phyloP scores from a whole-genome alignment of 2,329 filamentous ascomycete genomes.

The Colletotrichum tamarilloi region DNA sequence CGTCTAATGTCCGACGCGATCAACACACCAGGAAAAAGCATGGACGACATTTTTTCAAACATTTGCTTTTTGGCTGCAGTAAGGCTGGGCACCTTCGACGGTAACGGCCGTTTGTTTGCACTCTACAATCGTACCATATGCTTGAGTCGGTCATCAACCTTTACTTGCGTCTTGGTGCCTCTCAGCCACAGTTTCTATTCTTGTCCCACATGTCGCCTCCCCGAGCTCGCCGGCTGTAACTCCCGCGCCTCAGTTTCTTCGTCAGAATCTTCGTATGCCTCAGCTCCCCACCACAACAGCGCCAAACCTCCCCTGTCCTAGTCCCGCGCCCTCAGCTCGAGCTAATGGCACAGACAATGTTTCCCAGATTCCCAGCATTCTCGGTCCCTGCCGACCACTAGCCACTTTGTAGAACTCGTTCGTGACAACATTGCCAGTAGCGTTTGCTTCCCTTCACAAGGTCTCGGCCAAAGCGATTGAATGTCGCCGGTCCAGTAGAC shows the following conservation, averaged over 20 bases:
- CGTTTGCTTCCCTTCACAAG: constrained; percentile 12
- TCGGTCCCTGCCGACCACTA: constrained; percentile 25
- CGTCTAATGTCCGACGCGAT: constrained; percentile 10
- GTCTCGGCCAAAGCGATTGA: constrained; percentile 16
- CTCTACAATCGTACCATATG: background rate
- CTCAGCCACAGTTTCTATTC: constrained; percentile 29
- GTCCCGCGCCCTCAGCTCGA: constrained; percentile 8
- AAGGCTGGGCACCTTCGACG: background rate
- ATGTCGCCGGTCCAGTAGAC: constrained; percentile 3
- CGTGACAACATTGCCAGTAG: constrained; percentile 15
- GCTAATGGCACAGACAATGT: constrained; percentile 7
- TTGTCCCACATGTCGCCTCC: constrained; percentile 3
- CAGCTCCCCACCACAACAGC: constrained; percentile 14
- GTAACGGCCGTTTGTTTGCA: background rate
- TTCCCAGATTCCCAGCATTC: constrained; percentile 2
- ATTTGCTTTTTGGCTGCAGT: constrained; percentile 1
- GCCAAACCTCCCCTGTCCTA: constrained; percentile 16
- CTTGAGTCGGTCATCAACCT: background rate
- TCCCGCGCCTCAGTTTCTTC: constrained; percentile 19
- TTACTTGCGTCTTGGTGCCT: background rate
- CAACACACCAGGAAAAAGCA: background rate
- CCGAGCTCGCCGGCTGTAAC: background rate
- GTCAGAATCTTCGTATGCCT: constrained; percentile 21
- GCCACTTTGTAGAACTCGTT: constrained; percentile 4
- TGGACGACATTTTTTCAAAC: background rate